Base-by-base conservation (phyloP, 2,329 filamentous ascomycete species). In the Fusarium palustre region DNA sequence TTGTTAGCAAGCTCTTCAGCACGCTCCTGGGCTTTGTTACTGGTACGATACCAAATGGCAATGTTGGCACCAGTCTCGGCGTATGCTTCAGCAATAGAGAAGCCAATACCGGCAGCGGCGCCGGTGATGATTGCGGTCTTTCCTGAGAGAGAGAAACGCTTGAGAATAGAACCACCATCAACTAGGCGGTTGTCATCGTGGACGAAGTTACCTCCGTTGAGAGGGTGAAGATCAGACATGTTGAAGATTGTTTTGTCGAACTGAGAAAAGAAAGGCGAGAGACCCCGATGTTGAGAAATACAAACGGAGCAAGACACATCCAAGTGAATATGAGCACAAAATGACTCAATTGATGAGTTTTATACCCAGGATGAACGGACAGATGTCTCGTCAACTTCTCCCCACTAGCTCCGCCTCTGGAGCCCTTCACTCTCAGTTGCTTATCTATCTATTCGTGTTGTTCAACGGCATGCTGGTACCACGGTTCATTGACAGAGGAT, bases 51-150 rank as follows among this genome's bases (percentile, higher is more conserved):
- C 87, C 88, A 91, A 48, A 91, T 85, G 28, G 87, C 89, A 41
- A 92, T 86, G 70, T 91, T 90, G 56, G 88, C 88, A 46, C 90
- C 90, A 22, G 88, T 86, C 75, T 92, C 90, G 18, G 89, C 89
- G 41, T 89, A 83, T 15, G 83, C 88, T 34, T 88, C 80, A 13
- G 88, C 89, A 28, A 91, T 84, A 7, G 85, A 82, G 34, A 89
- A 81, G 42, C 90, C 90, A 67, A 91, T 91, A 33, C 90, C 89
- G 20, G 85, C 85, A 28, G 83, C 88, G 16, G 87, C 87, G 42
- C 90, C 90, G 4, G 88, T 86, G 45, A 92, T 84, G 66, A 92
- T 89, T 45, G 89, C 89, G 7, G 89, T 91, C 74, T 88, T 88
- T 48, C 88, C 88, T 71, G 87, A 87, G 42, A 92, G 82, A 5